Evolutionary conservation across 2,329 filamentous ascomycete genomes (phyloP), one percentile per base, ranked within the genome.

Genomic region (Penicillium sp.): DNA sequence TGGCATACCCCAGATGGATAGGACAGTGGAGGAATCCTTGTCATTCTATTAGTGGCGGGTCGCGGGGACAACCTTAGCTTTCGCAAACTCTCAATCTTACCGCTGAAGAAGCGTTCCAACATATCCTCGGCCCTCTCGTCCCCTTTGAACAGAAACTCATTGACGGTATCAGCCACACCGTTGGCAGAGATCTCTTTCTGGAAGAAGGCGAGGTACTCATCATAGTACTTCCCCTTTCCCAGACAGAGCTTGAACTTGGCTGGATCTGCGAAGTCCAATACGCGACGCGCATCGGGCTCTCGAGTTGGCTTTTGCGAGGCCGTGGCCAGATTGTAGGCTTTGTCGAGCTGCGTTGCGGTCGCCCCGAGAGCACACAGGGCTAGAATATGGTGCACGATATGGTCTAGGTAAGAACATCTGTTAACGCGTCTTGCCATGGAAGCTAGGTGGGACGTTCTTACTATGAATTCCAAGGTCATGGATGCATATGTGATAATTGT

Each of bases 1-100:
- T 66, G 10, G 87, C 89, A 62, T 88, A 90, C 50, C 88, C 86
- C 13, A 92, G 77, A 66, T 93, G 87, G 53, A 34, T 34, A 34
- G 31, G 31, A 8, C n/a, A 14, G 14, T 34, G 31, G 9, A 34
- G 14, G 31, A 34, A 34, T 6, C 31, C 31, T 34, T 9, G 4
- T 16, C 13, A 34, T 8, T 34, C 8, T 16, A 8, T 34, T 9
- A 34, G 31, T 14, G 22, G 22, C 8, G n/a, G n/a, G n/a, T n/a
- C n/a, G n/a, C n/a, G n/a, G n/a, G n/a, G 29, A 34, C n/a, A 3
- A 7, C 5, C n/a, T 34, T 14, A 14, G 13, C 4, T 34, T 3
- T 34, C 4, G 5, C n/a, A 3, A 3, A 5, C 7, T 34, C n/a
- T n/a, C n/a, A 8, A 10, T 16, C n/a, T 34, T 34, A 34, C 31